Evolutionary conservation across 2,329 filamentous ascomycete genomes (phyloP), one percentile per base, ranked within the genome.

Genomic region (Teratosphaeria pseudoeucalypti): DNA sequence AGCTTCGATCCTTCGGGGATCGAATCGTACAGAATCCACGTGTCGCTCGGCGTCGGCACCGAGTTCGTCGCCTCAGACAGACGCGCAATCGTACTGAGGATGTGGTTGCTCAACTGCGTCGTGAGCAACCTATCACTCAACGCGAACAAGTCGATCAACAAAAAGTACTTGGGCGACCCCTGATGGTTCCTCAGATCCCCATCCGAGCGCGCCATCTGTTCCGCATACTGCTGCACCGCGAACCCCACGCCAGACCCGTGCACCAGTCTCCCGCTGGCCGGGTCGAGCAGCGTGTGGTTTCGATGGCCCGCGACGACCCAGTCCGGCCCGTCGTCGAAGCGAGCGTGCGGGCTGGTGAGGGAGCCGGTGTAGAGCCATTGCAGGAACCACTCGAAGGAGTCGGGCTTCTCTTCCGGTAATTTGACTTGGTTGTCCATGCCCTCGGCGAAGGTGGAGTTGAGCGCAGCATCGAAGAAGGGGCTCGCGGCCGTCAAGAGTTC

Each of bases 381-480:
- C n/a, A 78, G 70, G 65, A 79, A 77, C 71, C 78, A 77, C 60
- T 79, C 76, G 67, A 81, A 81, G 59, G 73, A 73, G 34, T 76
- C 72, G 23, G 76, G 72, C 60, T 71, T 70, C 56, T 79, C 71
- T 59, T 78, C 77, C 37, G 76, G 74, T 14, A 81, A 72, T 6
- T 66, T 69, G 60, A 81, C 73, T 10, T 67, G 69, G 57, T 78
- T 74, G 26, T 73, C 68, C 26, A 70, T 63, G 27, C 75, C 74
- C 71, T 81, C 78, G 53, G 74, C 69, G 65, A 81, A 81, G 10
- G 72, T 67, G 56, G 76, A 74, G 34, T 75, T 76, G 54, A 81
- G 75, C 3, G 78, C 77, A 52, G 78, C 78, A 56, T 76, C 74
- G 70, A 82, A 81, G 71, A 80, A 81, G 26, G 78, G 75, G 2